Conservation (phyloP, 1,284 basidiomycete genomes). For the Fistulinella cinereoalba region DNA sequence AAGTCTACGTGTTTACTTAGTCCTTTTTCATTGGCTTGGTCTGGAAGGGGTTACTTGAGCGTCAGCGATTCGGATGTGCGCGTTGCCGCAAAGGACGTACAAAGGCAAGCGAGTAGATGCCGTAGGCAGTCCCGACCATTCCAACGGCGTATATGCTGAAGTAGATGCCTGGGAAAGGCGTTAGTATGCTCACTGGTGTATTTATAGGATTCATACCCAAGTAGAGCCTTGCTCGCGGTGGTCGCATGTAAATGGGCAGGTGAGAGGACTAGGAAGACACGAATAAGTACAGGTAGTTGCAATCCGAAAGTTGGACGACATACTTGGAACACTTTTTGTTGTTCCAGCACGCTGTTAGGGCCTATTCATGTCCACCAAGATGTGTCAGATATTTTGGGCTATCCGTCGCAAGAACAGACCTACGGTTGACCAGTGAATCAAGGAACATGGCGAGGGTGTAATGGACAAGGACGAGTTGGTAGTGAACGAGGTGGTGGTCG, state of each 20-base stretch:
- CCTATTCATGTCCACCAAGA: slow-evolving; percentile 32
- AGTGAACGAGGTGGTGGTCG: slow-evolving; percentile 13
- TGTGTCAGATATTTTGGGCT: background rate
- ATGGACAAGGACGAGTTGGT: background rate
- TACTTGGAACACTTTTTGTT: slow-evolving; percentile 66
- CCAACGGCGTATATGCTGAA: slow-evolving; percentile 52
- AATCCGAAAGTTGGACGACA: slow-evolving; percentile 5
- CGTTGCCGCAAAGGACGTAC: slow-evolving; percentile 35
- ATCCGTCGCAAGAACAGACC: background rate
- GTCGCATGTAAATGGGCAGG: slow-evolving; percentile 45
- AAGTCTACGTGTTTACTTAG: slow-evolving; percentile 17
- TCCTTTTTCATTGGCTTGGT: slow-evolving; percentile 28
- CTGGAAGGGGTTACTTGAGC: slow-evolving; percentile 1
- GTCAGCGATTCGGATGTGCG: background rate
- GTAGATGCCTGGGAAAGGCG: slow-evolving; percentile 47
- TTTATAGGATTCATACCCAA: slow-evolving; percentile 36
- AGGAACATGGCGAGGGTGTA: slow-evolving; percentile 42
- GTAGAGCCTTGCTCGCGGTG: slow-evolving; percentile 47
- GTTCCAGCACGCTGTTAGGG: slow-evolving; percentile 62
- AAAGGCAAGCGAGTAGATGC: slow-evolving; percentile 48
- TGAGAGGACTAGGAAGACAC: slow-evolving; percentile 32
- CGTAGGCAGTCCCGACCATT: slow-evolving; percentile 50
- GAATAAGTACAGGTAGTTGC: slow-evolving; percentile 7
- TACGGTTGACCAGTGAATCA: slow-evolving; percentile 55
- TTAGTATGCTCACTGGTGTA: background rate